Percentiles rank a stretch among this genome's conserved stretches.
These are phyloP conservation scores for Trypanosoma conorhini DNA, from an alignment of 208 protist species.

Conservation along the genomic window DNA sequence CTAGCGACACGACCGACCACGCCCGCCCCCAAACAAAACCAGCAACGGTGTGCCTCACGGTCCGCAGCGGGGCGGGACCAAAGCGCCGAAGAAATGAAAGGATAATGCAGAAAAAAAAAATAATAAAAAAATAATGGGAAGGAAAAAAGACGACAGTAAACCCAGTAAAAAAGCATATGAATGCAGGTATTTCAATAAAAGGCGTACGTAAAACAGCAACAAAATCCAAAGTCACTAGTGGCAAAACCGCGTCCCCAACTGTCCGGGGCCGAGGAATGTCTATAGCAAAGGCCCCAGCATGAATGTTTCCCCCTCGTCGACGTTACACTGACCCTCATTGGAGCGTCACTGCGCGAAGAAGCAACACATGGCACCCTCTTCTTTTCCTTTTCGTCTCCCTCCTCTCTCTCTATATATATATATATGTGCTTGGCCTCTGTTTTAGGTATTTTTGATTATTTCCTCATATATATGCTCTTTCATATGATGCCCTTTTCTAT, in stretches of 20 bases:
- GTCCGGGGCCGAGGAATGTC: too few species aligned
- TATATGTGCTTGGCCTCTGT: too few species aligned
- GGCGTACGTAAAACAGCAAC: neutral
- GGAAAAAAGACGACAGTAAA: neutral
- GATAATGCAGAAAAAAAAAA: neutral
- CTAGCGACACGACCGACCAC: neutral
- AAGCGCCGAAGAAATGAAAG: neutral
- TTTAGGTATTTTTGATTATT: too few species aligned
- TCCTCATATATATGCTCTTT: too few species aligned
- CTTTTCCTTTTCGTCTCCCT: too few species aligned
- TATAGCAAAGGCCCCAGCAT: too few species aligned
- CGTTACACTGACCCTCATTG: neutral
- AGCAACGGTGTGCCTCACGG: neutral
- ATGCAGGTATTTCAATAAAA: neutral
- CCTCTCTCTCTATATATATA: too few species aligned
- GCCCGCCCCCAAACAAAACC: neutral
- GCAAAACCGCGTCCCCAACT: too few species aligned
- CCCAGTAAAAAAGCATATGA: neutral
- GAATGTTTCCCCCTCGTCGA: neutral
- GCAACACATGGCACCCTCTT: too few species aligned
- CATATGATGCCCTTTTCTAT: too few species aligned
- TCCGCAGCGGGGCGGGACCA: neutral
- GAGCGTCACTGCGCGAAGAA: too few species aligned
- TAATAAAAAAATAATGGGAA: slow-evolving; percentile 2
- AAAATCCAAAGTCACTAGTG: too few species aligned